phyloP scores from a whole-genome alignment of 805 yeast genomes.

The Candida golubevii region DNA sequence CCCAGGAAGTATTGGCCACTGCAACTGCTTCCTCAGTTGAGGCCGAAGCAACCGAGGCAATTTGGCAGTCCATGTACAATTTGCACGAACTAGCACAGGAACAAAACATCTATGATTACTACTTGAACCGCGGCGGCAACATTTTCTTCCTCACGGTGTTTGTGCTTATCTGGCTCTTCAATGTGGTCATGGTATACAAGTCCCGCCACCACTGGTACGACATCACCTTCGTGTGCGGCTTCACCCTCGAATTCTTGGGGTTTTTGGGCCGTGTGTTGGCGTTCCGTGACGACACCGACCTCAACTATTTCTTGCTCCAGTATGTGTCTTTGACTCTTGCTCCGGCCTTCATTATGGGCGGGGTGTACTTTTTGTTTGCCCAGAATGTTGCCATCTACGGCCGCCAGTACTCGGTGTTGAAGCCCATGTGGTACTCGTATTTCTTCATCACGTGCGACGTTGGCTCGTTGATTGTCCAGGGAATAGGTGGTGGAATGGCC shows the following conservation, averaged over 20 bases:
- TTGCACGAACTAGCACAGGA: constrained; percentile 27
- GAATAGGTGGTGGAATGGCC: constrained; percentile 37
- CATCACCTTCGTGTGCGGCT: constrained; percentile 34
- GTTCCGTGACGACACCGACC: constrained; percentile 21
- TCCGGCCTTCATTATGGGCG: constrained; percentile 42
- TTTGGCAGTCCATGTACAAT: constrained; percentile 30
- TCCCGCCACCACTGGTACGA: constrained; percentile 40
- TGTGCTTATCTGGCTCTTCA: constrained; percentile 23
- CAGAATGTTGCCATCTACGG: constrained; percentile 39
- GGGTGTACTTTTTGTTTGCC: constrained; percentile 38
- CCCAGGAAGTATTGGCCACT: constrained; percentile 35
- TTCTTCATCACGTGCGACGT: constrained; percentile 37
- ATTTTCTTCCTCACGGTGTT: constrained; percentile 28
- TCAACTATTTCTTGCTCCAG: constrained; percentile 28
- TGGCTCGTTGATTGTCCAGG: constrained; percentile 34
- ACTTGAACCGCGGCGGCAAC: constrained; percentile 29
- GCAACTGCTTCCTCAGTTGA: constrained; percentile 28
- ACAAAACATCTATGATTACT: constrained; percentile 24
- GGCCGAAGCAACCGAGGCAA: constrained; percentile 30
- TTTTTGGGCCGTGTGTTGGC: constrained; percentile 35
- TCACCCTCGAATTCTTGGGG: constrained; percentile 34
- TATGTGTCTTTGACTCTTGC: constrained; percentile 34
- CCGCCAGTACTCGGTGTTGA: constrained; percentile 31
- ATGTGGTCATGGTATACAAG: constrained; percentile 23
- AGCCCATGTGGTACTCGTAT: constrained; percentile 42